Percentiles rank a stretch among this genome's conserved stretches.
Evolutionary conservation across 495 filamentous ascomycete species (phyloP).

Genomic region (Ascodesmis nigricans): DNA sequence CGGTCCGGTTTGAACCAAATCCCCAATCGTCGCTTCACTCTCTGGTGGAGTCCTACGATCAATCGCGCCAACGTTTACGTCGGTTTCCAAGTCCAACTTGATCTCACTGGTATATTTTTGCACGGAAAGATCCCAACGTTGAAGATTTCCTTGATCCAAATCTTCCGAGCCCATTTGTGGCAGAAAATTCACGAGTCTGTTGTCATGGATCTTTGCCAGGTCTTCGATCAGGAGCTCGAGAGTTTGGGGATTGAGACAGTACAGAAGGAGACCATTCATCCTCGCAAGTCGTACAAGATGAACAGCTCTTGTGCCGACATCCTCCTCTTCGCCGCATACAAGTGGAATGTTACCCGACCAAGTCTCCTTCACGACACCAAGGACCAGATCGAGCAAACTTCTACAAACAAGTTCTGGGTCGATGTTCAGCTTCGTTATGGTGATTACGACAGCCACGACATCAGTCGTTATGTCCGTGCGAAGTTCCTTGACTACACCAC

Average conservation of each 20-base stretch:
- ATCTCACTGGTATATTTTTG: conserved; percentile 97
- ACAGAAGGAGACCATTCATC: conserved; percentile 98
- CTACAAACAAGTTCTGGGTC: conserved; percentile 98
- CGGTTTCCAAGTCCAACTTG: conserved; percentile 97
- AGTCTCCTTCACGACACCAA: conserved; percentile 91
- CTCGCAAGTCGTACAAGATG: conserved; percentile 99
- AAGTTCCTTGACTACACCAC: conserved; percentile 99
- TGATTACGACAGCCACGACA: conserved; percentile 98
- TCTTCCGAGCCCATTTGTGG: conserved; percentile 99
- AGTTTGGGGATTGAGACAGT: conserved; percentile 93
- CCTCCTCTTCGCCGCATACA: conserved; percentile 89
- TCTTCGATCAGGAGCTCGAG: conserved; percentile 97
- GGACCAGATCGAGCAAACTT: conserved; percentile 81
- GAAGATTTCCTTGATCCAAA: conserved; percentile 97
- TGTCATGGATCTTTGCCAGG: conserved; percentile 87
- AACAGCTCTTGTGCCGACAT: conserved; percentile 99
- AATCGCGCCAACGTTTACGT: conserved; percentile 62
- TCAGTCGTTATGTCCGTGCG: conserved; percentile 89
- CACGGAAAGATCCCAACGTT: conserved; percentile 98
- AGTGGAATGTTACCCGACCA: conserved; percentile 92
- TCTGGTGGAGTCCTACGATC: conserved; percentile 91
- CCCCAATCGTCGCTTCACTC: conserved; percentile 94
- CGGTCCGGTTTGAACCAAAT: conserved; percentile 98
- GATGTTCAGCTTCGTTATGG: conserved; percentile 96
- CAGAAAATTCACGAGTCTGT: conserved; percentile 99